These are phyloP conservation scores for Pinus albicaulis DNA, from an alignment of 75 land plant species.

Conservation along the genomic window DNA sequence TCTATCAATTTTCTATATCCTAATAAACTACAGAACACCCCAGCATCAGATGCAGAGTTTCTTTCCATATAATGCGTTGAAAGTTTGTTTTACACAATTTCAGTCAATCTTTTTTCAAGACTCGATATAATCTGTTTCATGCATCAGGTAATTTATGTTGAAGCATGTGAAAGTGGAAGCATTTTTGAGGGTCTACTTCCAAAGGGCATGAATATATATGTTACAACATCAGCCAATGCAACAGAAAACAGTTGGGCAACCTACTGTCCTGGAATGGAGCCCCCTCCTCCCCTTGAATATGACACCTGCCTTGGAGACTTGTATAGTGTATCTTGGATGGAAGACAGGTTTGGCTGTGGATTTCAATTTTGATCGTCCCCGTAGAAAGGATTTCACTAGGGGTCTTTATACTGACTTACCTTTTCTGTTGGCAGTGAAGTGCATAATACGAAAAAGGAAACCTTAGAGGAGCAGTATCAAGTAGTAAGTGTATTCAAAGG, in stretches of 20 bases:
- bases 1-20: neutral
- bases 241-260: constrained; percentile 93
- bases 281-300: constrained; percentile 79
- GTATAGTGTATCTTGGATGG: constrained; percentile 96
- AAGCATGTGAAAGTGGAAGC: constrained; percentile 98
- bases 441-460: constrained; percentile 76
- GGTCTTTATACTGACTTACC: neutral
- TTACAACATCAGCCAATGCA: constrained; percentile 90
- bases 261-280: constrained; percentile 87
- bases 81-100: too few species aligned
- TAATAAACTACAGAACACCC: too few species aligned
- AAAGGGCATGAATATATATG: constrained; percentile 73
- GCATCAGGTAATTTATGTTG: constrained; percentile 73
- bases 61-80: constrained; percentile 2
- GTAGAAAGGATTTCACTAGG: neutral
- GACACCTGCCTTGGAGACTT: constrained; percentile 87
- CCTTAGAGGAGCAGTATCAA: constrained; percentile 66
- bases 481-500: constrained; percentile 34
- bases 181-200: constrained; percentile 88
- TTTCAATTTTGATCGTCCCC: neutral
- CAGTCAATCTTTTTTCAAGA: neutral
- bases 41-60: neutral
- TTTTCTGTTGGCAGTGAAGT: constrained; percentile 60
- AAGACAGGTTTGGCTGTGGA: constrained; percentile 64
- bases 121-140: neutral